Evolutionary conservation across 2,329 filamentous ascomycete species (phyloP), one percentile per base, ranked within the genome.

Genomic region (Calonectria pseudoturangicola): DNA sequence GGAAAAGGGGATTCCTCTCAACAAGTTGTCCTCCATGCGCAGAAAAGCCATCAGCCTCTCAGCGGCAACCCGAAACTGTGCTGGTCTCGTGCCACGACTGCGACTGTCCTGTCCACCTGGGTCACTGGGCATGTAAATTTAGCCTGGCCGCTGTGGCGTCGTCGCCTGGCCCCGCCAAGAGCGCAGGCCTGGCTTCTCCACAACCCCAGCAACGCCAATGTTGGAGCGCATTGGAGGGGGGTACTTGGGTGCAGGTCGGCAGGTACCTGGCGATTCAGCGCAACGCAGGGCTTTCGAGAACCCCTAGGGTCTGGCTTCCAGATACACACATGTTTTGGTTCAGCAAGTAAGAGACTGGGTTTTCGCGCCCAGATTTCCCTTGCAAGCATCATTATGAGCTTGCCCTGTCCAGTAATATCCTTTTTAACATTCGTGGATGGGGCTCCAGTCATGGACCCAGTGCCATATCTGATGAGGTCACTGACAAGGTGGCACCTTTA

Each of bases 161-260:
- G 66, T 63, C 27, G 71, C 62, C 68, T 70, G 41, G 68, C 41
- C 28, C 71, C 71, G 50, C 70, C 47, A 72, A 69, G 66, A 65
- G 33, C 51, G 62, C 45, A 41, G 58, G 66, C 70, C 28, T 60
- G 51, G 70, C 50, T 45, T 33, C 69, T 70, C 71, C 67, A 63
- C 71, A 73, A 63, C 71, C 71, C 70, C 70, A 66, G 67, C 66
- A 56, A 70, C 60, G 50, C 66, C 41, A 50, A 50, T 18, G 36
- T 36, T 28, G 39, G 58, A 33, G 27, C 41, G 39, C 58, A 43
- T 45, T 47, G 58, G 39, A 60, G 54, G 54, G 28, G 54, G 41
- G 41, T 60, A 68, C 47, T 15, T 66, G 43, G 30, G 66, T 54
- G 27, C 54, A 60, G 16, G 8, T 15, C 7, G 30, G 15, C 13